These are phyloP conservation scores for Plenodomus lindquistii DNA, from an alignment of 2,329 filamentous ascomycete genomes.

Conservation along the genomic window DNA sequence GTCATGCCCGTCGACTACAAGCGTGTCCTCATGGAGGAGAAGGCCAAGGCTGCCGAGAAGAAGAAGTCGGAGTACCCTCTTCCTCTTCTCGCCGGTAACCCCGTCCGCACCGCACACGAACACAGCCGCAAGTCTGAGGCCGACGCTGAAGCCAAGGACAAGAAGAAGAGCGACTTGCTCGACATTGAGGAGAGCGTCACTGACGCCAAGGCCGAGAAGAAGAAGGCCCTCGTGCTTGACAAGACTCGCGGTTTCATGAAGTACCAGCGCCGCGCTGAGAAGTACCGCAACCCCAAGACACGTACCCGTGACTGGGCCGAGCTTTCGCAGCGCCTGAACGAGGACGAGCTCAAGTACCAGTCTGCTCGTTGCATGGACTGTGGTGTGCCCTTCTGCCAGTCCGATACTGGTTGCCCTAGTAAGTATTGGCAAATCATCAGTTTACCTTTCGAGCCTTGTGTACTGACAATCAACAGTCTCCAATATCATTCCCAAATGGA, in stretches of 20 bases:
- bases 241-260: constrained; percentile 99
- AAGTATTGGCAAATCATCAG: too few relatives aligned
- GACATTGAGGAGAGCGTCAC: constrained; percentile 93
- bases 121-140: constrained; percentile 59
- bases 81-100: constrained; percentile 71
- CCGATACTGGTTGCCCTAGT: constrained; percentile 92
- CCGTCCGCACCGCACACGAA: constrained; percentile 58
- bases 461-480: too few relatives aligned
- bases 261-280: constrained; percentile 89
- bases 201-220: constrained; percentile 84
- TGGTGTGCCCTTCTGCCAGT: constrained; percentile 97
- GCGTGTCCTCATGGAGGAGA: constrained; percentile 84
- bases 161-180: constrained; percentile 69
- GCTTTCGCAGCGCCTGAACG: constrained; percentile 81
- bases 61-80: constrained; percentile 84
- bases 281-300: constrained; percentile 83
- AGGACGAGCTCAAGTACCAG: constrained; percentile 96
- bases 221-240: constrained; percentile 90
- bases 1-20: constrained; percentile 95
- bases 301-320: constrained; percentile 93
- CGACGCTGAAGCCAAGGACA: constrained; percentile 64
- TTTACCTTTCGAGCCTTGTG: too few relatives aligned
- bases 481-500: constrained; percentile 98
- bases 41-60: constrained; percentile 79
- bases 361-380: constrained; percentile 98